Evolutionary conservation across 106 monocot species (phyloP).

Genomic region (Acorus calamus): DNA sequence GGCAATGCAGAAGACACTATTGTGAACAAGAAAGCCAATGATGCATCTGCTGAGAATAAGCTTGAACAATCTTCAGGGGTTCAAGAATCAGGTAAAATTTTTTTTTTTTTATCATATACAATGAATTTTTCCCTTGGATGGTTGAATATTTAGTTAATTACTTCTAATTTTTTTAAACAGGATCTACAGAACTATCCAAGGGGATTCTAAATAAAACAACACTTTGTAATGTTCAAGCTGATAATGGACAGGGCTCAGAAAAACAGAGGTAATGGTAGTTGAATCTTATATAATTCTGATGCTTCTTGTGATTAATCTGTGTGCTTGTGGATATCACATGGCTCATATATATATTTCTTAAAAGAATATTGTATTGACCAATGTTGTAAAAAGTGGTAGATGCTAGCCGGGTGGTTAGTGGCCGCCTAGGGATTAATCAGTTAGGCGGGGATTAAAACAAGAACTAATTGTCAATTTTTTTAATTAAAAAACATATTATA

Average conservation of each 20-base stretch:
- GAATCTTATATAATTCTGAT: slow-evolving; percentile 1
- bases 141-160: too few species aligned
- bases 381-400: too few species aligned
- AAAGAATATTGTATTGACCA: too few species aligned
- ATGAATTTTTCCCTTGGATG: too few species aligned
- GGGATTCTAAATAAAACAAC: not conserved
- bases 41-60: slow-evolving; percentile 1
- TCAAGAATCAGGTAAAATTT: slow-evolving; percentile 17
- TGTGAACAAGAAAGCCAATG: slow-evolving; percentile 7
- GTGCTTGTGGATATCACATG: too few species aligned
- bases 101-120: not conserved
- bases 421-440: too few species aligned
- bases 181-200: slow-evolving; percentile 1
- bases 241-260: slow-evolving; percentile 40
- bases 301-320: too few species aligned
- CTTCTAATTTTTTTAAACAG: slow-evolving; percentile 6
- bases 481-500: too few species aligned
- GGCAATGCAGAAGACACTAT: slow-evolving; percentile 9
- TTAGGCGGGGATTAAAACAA: too few species aligned
- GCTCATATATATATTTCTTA: too few species aligned
- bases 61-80: slow-evolving; percentile 1
- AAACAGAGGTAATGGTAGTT: slow-evolving; percentile 47
- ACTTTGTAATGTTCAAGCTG: slow-evolving; percentile 2
- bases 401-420: too few species aligned
- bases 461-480: too few species aligned